Conservation (phyloP, 73 alveolate genomes). For the Paramecium tetraurelia region DNA sequence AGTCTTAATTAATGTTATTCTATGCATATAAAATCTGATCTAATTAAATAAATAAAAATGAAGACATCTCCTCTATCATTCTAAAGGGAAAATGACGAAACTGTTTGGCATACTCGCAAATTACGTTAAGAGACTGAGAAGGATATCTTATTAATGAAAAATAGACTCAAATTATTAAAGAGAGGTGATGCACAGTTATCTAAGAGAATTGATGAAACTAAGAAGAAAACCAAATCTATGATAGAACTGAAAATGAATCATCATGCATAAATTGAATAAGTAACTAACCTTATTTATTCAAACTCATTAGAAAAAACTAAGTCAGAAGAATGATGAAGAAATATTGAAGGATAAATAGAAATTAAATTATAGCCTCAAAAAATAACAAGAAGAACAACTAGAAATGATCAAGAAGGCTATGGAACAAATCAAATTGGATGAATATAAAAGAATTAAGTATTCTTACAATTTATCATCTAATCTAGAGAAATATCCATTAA, state of each 20-base stretch:
- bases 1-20: neutral
- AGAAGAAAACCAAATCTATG: slow-evolving; percentile 37
- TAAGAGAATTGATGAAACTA: slow-evolving; percentile 33
- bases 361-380: neutral
- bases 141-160: neutral
- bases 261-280: neutral
- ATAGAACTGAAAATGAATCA: slow-evolving; percentile 18
- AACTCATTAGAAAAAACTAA: neutral
- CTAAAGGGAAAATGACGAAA: neutral
- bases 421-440: slow-evolving; percentile 20
- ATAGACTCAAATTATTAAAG: slow-evolving; percentile 29
- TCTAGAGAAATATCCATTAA: neutral
- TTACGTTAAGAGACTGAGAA: slow-evolving; percentile 7
- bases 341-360: neutral
- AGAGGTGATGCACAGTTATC: neutral
- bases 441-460: neutral
- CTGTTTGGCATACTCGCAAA: slow-evolving; percentile 38
- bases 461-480: neutral
- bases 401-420: neutral
- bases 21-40: neutral
- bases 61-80: slow-evolving; percentile 3
- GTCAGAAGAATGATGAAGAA: slow-evolving; percentile 6
- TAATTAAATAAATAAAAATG: neutral
- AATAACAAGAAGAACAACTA: neutral
- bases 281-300: neutral